Evolutionary conservation across 2,329 filamentous ascomycete species (phyloP), one percentile per base, ranked within the genome.

Genomic region (Fusarium siculi): DNA sequence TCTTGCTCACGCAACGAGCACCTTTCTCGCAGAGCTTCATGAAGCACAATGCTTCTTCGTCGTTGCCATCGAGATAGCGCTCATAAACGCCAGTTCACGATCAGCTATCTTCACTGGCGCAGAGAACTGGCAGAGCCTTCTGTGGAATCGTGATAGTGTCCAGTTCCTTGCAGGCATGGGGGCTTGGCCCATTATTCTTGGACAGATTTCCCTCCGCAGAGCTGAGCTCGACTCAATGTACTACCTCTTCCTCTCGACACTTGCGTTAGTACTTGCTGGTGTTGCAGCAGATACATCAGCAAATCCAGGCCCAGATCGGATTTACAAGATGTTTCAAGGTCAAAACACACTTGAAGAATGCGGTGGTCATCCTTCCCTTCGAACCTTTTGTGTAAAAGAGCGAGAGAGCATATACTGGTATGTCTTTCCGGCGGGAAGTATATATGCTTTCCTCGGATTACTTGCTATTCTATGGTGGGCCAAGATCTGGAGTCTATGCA

Each of bases 1-100:
- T 18, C 19, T 68, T 6, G n/a, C 63, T 4, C 25, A 63, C 4
- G 69, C 63, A 2, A 72, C 69, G 0, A 64, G 47, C 42, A 72
- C 63, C 0, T 68, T 72, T 18, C 63, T 72, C 1, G 68, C 64
- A 14, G 69, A 72, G n/a, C 34, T 72, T 9, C 69, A 72, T 10
- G 68, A 72, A 60, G 58, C 63, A 3, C 69, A 72, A 2, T 72
- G 69, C 15, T 72, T 72, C 21, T 61, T 72, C 6, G 49, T 72
- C 4, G 32, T 34, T 1, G 69, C 58, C 9, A 61, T 72, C 0
- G 68, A 55, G 7, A 65, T 68, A 4, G 69, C 68, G 0, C 14
- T 72, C 0, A 34, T 72, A 7, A 56, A 57, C 9, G 44, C 57
- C 1, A 64, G 32, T 9, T 68, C 63, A 0, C 15, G 30, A 0